Conservation (phyloP, 1,139 yeast species). For the Pichia sp. region DNA sequence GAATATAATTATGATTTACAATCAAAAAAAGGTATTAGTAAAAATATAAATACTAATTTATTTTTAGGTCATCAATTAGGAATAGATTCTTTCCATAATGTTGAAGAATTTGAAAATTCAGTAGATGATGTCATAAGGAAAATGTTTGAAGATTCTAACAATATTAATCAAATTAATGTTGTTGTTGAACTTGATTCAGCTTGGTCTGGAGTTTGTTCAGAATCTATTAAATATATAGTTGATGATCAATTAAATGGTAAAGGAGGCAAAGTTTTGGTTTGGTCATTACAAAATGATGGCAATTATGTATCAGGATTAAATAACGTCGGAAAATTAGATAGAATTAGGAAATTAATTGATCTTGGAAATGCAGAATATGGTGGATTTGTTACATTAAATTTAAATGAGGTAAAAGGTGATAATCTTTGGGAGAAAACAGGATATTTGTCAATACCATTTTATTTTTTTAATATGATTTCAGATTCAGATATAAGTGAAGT, state of each 20-base stretch:
- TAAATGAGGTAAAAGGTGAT: not conserved
- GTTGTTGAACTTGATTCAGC: conserved; percentile 64
- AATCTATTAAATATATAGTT: conserved; percentile 34
- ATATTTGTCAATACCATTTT: conserved; percentile 29
- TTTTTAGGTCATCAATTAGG: conserved; percentile 45
- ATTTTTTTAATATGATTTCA: conserved; percentile 24
- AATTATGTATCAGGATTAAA: not conserved
- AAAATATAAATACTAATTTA: conserved; percentile 30
- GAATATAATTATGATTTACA: conserved; percentile 50
- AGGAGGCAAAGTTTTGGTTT: conserved; percentile 39
- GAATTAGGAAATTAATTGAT: conserved; percentile 8
- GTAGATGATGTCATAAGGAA: conserved; percentile 55
- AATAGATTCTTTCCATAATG: conserved; percentile 37
- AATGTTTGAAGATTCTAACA: conserved; percentile 72
- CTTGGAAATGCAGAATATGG: conserved; percentile 4
- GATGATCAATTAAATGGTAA: conserved; percentile 17
- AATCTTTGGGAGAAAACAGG: conserved; percentile 40
- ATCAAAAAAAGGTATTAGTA: conserved; percentile 32
- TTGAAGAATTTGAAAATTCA: conserved; percentile 36
- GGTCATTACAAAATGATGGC: conserved; percentile 39
- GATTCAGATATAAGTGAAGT: conserved; percentile 5
- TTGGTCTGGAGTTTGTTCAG: conserved; percentile 76
- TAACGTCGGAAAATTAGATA: conserved; percentile 6
- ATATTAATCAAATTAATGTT: conserved; percentile 61
- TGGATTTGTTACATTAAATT: conserved; percentile 8